Evolutionary conservation across 2,329 filamentous ascomycete genomes (phyloP).

Genomic region (Phaeosphaeria sp.): DNA sequence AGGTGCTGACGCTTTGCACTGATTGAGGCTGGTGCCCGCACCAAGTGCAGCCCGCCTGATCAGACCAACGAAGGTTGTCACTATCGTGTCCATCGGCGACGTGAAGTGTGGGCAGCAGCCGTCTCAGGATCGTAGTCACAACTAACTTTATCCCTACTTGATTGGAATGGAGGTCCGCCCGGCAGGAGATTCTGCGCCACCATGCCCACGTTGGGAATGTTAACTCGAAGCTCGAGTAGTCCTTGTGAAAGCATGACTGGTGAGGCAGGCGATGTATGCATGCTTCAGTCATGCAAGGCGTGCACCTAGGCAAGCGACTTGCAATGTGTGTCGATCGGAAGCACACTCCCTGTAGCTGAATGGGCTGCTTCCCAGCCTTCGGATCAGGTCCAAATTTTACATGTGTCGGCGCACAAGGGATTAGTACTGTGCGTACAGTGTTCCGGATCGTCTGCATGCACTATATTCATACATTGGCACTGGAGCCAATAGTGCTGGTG

Average conservation of each 20-base stretch:
- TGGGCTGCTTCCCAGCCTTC: constrained; percentile 5
- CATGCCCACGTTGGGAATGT: background rate
- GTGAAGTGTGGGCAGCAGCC: background rate
- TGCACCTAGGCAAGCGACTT: constrained; percentile 14
- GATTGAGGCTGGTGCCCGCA: background rate
- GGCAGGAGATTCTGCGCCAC: too few relatives aligned
- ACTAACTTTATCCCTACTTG: background rate
- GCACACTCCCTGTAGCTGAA: constrained; percentile 1
- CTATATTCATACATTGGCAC: background rate
- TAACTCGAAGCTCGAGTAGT: background rate
- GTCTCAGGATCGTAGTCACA: constrained; percentile 1
- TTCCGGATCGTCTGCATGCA: background rate
- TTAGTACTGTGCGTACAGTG: background rate
- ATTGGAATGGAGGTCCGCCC: background rate
- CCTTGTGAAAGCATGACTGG: constrained; percentile 5
- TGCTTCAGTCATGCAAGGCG: constrained; percentile 12
- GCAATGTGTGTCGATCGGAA: constrained; percentile 6
- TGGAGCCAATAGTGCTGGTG: background rate
- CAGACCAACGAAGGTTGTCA: background rate
- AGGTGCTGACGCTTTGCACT: constrained; percentile 33
- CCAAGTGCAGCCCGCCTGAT: background rate
- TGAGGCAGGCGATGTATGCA: constrained; percentile 13
- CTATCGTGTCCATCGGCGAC: background rate
- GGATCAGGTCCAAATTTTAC: constrained; percentile 5
- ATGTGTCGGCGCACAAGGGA: background rate